These are phyloP conservation scores for Trichocladium antarcticum DNA, from an alignment of 495 filamentous ascomycete species.

Conservation along the genomic window DNA sequence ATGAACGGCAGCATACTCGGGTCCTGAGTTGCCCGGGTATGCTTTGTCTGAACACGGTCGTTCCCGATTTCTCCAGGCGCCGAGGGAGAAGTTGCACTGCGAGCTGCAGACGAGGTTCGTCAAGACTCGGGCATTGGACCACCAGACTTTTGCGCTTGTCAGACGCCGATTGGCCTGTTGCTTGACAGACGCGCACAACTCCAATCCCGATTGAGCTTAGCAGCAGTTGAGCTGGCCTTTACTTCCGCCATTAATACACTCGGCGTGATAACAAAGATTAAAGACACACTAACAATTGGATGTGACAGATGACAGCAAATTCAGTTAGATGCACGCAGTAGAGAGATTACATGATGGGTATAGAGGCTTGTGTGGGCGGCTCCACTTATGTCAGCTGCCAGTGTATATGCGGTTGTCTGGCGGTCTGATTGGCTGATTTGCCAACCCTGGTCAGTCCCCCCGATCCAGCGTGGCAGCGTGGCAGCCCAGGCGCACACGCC, in stretches of 20 bases:
- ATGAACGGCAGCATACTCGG: too few relatives aligned
- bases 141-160: conserved; percentile 7
- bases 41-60: too few relatives aligned
- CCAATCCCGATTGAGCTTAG: conserved; percentile 20
- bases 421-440: conserved; percentile 14
- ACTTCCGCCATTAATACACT: neutral
- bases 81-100: neutral
- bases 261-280: neutral
- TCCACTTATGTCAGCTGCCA: conserved; percentile 19
- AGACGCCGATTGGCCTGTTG: conserved; percentile 15
- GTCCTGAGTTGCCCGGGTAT: neutral
- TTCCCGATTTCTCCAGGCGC: neutral
- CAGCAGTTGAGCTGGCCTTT: conserved; percentile 16
- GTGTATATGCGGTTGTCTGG: too few relatives aligned
- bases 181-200: conserved; percentile 11
- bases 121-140: conserved; percentile 1
- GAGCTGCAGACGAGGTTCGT: neutral
- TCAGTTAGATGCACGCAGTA: too few relatives aligned
- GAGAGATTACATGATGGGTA: too few relatives aligned
- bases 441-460: neutral
- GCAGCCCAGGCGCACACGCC: conserved; percentile 11
- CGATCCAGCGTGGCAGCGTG: conserved; percentile 8
- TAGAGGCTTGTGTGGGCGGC: too few relatives aligned
- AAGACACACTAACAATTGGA: neutral
- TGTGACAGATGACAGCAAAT: too few relatives aligned